These are phyloP conservation scores for Hymenoscyphus linearis DNA, from an alignment of 2,329 filamentous ascomycete species.

Conservation along the genomic window DNA sequence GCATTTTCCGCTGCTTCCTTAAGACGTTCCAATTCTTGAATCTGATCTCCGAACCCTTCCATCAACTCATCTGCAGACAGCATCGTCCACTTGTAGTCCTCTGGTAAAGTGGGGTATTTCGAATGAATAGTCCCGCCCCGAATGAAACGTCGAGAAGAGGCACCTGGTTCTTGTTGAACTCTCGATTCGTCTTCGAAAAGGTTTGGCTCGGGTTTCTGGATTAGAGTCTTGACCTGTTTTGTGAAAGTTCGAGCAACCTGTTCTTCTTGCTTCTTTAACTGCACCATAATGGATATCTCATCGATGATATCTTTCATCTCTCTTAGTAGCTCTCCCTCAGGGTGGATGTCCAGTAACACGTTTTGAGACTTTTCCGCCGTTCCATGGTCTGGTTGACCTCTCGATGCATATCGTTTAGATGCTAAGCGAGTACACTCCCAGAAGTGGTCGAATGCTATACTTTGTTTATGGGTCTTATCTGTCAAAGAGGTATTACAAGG, in stretches of 20 bases:
- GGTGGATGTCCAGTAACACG: constrained; percentile 35
- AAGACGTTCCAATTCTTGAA: background rate
- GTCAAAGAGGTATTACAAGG: background rate
- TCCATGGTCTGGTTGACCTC: constrained; percentile 5
- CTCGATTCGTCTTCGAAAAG: background rate
- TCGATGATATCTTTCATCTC: constrained; percentile 43
- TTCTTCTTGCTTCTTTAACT: constrained; percentile 30
- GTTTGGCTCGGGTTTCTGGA: background rate
- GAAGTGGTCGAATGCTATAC: constrained; percentile 34
- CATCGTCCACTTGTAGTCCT: constrained; percentile 7
- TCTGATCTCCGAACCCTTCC: constrained; percentile 4
- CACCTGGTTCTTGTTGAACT: background rate
- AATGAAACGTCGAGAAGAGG: background rate
- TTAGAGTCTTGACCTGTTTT: constrained; percentile 5
- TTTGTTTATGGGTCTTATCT: background rate
- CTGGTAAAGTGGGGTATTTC: background rate
- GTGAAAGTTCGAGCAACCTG: constrained; percentile 8
- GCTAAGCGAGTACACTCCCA: constrained; percentile 24
- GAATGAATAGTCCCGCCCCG: background rate
- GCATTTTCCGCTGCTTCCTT: constrained; percentile 6
- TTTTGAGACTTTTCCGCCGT: constrained; percentile 17
- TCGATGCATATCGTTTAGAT: constrained; percentile 8
- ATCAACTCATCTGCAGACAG: constrained; percentile 7
- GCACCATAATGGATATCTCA: constrained; percentile 41
- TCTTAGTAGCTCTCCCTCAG: constrained; percentile 36